These are phyloP conservation scores for Avena eriantha DNA, from an alignment of 176 grass and related monocot genomes.

Conservation along the genomic window DNA sequence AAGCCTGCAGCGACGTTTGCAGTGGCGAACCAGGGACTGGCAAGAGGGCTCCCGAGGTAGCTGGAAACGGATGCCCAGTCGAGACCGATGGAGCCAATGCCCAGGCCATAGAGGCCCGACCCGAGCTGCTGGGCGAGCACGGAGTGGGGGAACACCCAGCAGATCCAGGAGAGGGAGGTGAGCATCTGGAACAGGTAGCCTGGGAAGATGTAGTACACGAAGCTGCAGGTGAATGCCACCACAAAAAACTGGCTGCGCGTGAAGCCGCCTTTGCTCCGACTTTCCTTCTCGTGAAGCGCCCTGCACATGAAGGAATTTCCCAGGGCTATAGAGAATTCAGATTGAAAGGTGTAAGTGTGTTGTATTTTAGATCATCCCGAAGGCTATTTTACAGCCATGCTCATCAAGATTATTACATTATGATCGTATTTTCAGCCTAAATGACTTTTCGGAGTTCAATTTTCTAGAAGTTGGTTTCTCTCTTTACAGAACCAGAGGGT, in stretches of 20 bases:
- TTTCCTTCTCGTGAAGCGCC: slow-evolving; percentile 86
- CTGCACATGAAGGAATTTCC: not conserved
- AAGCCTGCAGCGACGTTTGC: slow-evolving; percentile 84
- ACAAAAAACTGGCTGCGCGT: slow-evolving; percentile 91
- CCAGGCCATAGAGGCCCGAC: slow-evolving; percentile 72
- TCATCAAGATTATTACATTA: no score
- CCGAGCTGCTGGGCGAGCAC: slow-evolving; percentile 87
- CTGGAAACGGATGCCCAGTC: slow-evolving; percentile 86
- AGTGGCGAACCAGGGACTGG: slow-evolving; percentile 96
- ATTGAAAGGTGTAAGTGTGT: no score
- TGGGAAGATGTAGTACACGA: slow-evolving; percentile 82
- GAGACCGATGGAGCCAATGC: slow-evolving; percentile 72
- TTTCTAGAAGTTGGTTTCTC: no score
- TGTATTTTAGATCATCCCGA: no score
- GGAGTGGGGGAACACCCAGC: slow-evolving; percentile 76
- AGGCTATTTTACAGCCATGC: no score
- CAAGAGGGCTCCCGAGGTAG: slow-evolving; percentile 89
- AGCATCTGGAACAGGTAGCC: slow-evolving; percentile 96
- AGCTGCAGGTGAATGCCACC: slow-evolving; percentile 79
- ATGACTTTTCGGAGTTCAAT: no score
- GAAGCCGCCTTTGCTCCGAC: slow-evolving; percentile 59
- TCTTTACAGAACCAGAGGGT: no score
- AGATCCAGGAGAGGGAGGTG: slow-evolving; percentile 93
- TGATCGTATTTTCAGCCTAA: no score
- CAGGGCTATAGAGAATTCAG: no score